phyloP scores from a whole-genome alignment of 306 rosid species.

The Vigna trinervia region DNA sequence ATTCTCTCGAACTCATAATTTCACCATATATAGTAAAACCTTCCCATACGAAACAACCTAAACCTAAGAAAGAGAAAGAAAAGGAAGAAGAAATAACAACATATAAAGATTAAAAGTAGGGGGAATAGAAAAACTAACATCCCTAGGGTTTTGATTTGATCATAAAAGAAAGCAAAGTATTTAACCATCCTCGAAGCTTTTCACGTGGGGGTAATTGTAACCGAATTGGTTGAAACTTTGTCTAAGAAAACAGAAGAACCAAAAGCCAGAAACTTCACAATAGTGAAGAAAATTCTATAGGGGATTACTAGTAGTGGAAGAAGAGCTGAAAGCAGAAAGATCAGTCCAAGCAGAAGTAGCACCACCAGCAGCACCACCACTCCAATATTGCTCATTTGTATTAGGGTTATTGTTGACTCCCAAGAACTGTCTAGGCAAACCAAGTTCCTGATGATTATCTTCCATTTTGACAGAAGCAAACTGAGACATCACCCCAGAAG shows the following conservation, averaged over 20 bases:
- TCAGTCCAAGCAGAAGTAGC: conserved; percentile 63
- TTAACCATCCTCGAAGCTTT: conserved; percentile 38
- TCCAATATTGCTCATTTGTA: conserved; percentile 65
- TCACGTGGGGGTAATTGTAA: conserved; percentile 29
- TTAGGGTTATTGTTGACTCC: conserved; percentile 49
- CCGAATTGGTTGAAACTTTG: conserved; percentile 27
- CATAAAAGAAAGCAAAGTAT: conserved; percentile 41
- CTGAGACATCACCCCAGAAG: conserved; percentile 31
- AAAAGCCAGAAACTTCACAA: conserved; percentile 45
- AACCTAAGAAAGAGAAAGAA: conserved; percentile 33
- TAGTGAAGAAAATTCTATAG: conserved; percentile 41
- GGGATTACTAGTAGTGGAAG: conserved; percentile 59
- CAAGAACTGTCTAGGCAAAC: conserved; percentile 70
- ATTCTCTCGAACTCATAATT: conserved; percentile 43
- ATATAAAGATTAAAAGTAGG: conserved; percentile 16
- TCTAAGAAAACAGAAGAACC: conserved; percentile 38
- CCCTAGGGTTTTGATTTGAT: conserved; percentile 64
- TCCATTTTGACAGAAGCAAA: conserved; percentile 71
- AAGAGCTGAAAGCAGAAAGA: conserved; percentile 65
- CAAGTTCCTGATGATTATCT: conserved; percentile 49
- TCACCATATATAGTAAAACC: conserved; percentile 44
- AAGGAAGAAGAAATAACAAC: conserved; percentile 5
- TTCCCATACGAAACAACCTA: conserved; percentile 52
- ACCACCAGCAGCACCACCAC: conserved; percentile 47
- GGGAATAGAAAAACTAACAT: conserved; percentile 40